A percentile compares a stretch with the other conserved stretches of the same genome.
phyloP scores from a whole-genome alignment of 2,329 filamentous ascomycete species.

The Fusarium pseudonygamai region DNA sequence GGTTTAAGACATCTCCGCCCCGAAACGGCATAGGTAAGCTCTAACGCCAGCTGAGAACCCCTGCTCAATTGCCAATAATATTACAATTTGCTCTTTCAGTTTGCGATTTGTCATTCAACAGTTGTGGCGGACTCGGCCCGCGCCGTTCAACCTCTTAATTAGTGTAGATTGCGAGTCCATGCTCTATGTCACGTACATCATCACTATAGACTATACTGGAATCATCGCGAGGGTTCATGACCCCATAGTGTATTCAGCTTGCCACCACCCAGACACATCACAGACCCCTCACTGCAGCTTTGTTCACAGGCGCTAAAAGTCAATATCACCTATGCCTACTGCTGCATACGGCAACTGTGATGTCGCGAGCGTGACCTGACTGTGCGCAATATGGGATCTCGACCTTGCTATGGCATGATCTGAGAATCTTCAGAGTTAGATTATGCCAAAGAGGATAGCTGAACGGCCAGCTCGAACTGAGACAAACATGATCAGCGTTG shows the following conservation, averaged over 20 bases:
- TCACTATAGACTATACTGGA: not conserved
- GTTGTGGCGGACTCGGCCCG: not conserved
- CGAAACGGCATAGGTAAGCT: not conserved
- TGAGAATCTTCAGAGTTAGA: not conserved
- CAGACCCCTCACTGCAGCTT: no score
- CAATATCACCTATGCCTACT: not conserved
- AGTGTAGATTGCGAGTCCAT: not conserved
- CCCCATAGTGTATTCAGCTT: no score
- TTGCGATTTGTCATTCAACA: not conserved
- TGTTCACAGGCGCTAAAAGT: not conserved
- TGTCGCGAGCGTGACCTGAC: no score
- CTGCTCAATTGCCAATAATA: not conserved
- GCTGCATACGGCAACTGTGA: no score
- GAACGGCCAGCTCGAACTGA: not conserved
- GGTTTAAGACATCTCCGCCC: not conserved
- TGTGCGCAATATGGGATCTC: not conserved
- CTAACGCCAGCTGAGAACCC: not conserved
- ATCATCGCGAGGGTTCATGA: rapidly evolving
- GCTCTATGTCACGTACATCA: not conserved
- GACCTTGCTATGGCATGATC: not conserved
- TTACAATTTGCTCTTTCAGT: not conserved
- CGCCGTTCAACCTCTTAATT: not conserved
- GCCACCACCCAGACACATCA: not conserved
- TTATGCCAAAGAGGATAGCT: no score
- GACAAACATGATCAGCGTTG: not conserved